Base-by-base conservation (phyloP, 805 yeast genomes). In the Spathaspora boniae region DNA sequence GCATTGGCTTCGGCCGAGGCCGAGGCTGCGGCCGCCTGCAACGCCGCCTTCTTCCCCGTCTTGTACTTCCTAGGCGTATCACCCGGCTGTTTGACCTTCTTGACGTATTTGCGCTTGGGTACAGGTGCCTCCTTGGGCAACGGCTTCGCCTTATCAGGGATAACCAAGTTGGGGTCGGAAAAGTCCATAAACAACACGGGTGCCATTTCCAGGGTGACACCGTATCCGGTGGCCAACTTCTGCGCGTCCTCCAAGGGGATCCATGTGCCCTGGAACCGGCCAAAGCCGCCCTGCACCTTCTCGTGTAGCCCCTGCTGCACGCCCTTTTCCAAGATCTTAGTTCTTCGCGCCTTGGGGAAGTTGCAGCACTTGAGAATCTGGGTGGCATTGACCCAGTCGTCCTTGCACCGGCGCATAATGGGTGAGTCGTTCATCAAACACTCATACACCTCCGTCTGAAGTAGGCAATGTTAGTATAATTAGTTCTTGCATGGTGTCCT, bases 191-290 rank as follows among this genome's bases (percentile, higher is more conserved):
- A 67, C 36, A 68, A 50, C 14, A 67, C 71, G 2, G 72, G 72
- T 5, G 69, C 70, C 38, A 53, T 45, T 26, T 62, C 70, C 3
- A 65, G 56, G 2, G 65, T 48, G 9, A 66, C 55, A 4, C 67
- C 67, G 44, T 66, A 65, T 29, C 51, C 60, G n/a, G 51, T 49
- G 6, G 74, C 72, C 37, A 67, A 51, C 31, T 56, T 47, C 33
- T 53, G 62, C 1, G 96, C 97, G 33, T 85, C 76, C 5, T 72
- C 78, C 43, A 86, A 60, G 0, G 97, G 97, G 6, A 89, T 89
- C 96, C 96, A 89, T 2, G 97, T 89, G 12, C 96, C 97, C 59
- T 91, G 98, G 59, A 88, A 91, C 53, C 89, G 82, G 36, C 98
- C 98, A 56, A 88, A 89, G 2, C 98, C 98, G 43, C 98, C 98